Evolutionary conservation across 495 filamentous ascomycete species (phyloP).

Genomic region (Geoglossum glabrum): DNA sequence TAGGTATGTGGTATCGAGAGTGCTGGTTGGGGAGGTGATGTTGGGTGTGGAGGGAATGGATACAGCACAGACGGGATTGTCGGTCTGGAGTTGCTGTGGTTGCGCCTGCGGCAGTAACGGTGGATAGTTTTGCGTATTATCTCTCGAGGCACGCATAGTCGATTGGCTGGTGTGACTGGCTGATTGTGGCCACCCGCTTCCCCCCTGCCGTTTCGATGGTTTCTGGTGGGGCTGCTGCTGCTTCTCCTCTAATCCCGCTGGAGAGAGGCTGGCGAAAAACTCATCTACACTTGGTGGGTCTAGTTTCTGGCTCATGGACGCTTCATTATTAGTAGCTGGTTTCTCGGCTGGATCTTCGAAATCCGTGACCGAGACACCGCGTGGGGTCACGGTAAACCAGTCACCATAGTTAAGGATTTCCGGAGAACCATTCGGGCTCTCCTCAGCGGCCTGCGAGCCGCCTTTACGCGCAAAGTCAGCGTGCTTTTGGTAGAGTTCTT

Average conservation of each 20-base stretch:
- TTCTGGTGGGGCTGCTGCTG: constrained; percentile 6
- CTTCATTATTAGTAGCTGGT: constrained; percentile 58
- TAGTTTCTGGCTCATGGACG: constrained; percentile 63
- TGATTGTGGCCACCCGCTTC: background rate
- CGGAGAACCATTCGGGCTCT: constrained; percentile 9
- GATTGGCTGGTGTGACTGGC: background rate
- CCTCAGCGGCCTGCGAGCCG: background rate
- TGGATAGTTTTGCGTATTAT: background rate
- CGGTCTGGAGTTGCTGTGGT: background rate
- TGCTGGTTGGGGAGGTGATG: background rate
- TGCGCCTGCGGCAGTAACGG: background rate
- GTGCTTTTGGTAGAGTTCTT: constrained; percentile 71
- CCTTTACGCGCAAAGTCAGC: constrained; percentile 42
- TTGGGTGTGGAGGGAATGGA: background rate
- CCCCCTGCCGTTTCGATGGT: background rate
- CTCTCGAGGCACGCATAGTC: background rate
- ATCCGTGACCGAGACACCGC: constrained; percentile 66
- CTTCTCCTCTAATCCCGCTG: constrained; percentile 28
- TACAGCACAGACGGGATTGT: background rate
- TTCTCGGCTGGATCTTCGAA: constrained; percentile 58
- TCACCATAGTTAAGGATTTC: constrained; percentile 89
- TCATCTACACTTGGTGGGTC: constrained; percentile 88
- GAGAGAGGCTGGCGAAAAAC: constrained; percentile 71
- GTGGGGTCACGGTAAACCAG: constrained; percentile 92
- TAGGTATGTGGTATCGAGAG: background rate